Conservation (phyloP, 495 filamentous ascomycete species). For the Lasiosphaeria miniovina region DNA sequence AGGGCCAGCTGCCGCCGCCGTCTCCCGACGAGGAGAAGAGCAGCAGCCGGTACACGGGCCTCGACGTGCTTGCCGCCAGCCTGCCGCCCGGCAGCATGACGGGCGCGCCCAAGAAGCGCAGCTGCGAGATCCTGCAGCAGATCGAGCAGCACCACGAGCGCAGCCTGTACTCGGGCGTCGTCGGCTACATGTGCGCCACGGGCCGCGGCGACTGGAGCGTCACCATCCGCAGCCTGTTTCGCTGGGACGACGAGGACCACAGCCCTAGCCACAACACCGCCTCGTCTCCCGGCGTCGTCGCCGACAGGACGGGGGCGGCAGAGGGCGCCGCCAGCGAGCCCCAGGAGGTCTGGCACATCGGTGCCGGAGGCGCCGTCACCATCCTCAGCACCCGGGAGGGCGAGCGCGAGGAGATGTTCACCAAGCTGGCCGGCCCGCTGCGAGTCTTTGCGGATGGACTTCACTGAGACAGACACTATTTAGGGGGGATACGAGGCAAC, state of each 20-base stretch:
- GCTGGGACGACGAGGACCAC: conserved; percentile 55
- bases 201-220: conserved; percentile 87
- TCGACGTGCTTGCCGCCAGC: conserved; percentile 72
- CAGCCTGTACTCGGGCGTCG: conserved; percentile 83
- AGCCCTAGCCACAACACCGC: conserved; percentile 1
- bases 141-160: conserved; percentile 66
- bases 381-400: conserved; percentile 69
- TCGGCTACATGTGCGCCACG: conserved; percentile 84
- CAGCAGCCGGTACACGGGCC: conserved; percentile 45
- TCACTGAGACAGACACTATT: no score
- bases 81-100: conserved; percentile 94
- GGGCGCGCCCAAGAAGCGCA: conserved; percentile 87
- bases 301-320: not conserved
- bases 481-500: no score
- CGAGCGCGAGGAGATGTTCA: conserved; percentile 89
- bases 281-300: no score
- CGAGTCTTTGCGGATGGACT: conserved; percentile 45
- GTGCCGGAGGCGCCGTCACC: conserved; percentile 87
- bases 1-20: conserved; percentile 55
- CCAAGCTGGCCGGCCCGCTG: conserved; percentile 69
- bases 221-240: conserved; percentile 74
- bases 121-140: conserved; percentile 70
- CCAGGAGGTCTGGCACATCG: conserved; percentile 69
- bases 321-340: conserved; percentile 22
- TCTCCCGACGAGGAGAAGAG: conserved; percentile 11